Base-by-base conservation (phyloP, 768 basidiomycete genomes). In the Punctularia strigosozonata region DNA sequence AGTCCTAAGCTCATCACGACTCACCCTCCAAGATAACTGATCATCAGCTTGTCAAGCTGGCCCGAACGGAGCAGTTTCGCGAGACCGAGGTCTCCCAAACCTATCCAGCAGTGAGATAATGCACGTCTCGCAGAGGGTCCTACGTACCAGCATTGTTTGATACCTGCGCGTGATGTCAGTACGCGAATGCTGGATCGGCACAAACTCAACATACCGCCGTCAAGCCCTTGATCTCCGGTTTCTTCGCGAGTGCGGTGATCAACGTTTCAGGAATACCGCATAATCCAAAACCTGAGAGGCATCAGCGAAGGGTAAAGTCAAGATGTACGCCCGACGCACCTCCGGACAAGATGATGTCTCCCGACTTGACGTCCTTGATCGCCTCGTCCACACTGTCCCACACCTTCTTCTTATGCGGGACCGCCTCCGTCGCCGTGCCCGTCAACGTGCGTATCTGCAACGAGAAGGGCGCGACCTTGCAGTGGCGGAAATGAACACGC, bases 191-290 rank as follows among this genome's bases (percentile, higher is more conserved):
- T n/a, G n/a, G n/a, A n/a, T n/a, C n/a, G n/a, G n/a, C n/a, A n/a
- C n/a, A n/a, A n/a, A n/a, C n/a, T n/a, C n/a, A n/a, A n/a, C n/a
- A 88, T 17, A 91, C 80, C 38, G 78, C 86, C 37, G 75, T 86
- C 40, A 92, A 62, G 51, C 75, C 62, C 31, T 55, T 65, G 31
- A 91, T 71, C 34, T 86, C 80, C 41, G 70, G 71, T 36, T 87
- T 75, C 53, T 71, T 78, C 12, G 74, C 60, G 33, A 92, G 62
- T 2, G 88, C 88, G n/a, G 61, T 63, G 31, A 92, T 75, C 25
- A 92, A 66, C 1, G 89, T 88, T 57, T 91, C 89, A 48, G 88
- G 87, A 34, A 88, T 80, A 32, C 89, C 89, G 47, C 83, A 84
- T 31, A 85, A 64, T 37, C 89, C 89, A 50, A 92, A 92, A 25